Evolutionary conservation across 352 stramenopile species (phyloP), one percentile per base, ranked within the genome.

Genomic region (Plasmopara viticola): DNA sequence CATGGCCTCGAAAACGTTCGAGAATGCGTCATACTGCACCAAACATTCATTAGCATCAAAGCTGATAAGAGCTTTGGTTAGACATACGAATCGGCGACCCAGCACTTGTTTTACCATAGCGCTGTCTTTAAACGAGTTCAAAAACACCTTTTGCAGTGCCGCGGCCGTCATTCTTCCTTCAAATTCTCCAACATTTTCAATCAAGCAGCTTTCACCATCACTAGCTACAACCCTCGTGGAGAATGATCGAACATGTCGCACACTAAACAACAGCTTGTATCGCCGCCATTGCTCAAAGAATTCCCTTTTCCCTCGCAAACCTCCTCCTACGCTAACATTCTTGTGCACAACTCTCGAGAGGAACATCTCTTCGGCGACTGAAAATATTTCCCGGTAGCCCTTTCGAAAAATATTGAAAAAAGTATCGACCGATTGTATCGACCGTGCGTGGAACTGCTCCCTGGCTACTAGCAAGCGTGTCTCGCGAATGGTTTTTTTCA

Each of bases 281-380:
- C 60, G 57, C 3, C 45, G 53, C 72, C 72, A 77, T 48, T 80
- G 70, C 41, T 77, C 65, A 15, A 73, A 62, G 28, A 84, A 70
- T 5, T 58, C 43, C 0, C 35, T 39, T 30, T 53, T n/a, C 1
- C 65, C 68, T 10, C 6, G 39, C n/a, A 56, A 35, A 17, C 45
- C 38, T 12, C 53, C 49, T 1, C 53, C 62, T 15, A 76, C 53
- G 10, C 18, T 17, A 25, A 78, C 40, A 14, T 74, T 41, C 10
- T 55, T 15, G n/a, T 64, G 60, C 25, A 76, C 15, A 10, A 60
- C 33, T 10, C 41, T 29, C 0, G 28, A 14, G 25, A 79, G 45
- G 51, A 68, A 76, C 9, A 18, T 56, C 9, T 58, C 12, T 25
- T 72, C 56, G 0, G 18, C 37, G 2, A 18, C 10, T 2, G 39